These are phyloP conservation scores for Sclerotiophoma versabilis DNA, from an alignment of 2,329 filamentous ascomycete species.

Conservation along the genomic window DNA sequence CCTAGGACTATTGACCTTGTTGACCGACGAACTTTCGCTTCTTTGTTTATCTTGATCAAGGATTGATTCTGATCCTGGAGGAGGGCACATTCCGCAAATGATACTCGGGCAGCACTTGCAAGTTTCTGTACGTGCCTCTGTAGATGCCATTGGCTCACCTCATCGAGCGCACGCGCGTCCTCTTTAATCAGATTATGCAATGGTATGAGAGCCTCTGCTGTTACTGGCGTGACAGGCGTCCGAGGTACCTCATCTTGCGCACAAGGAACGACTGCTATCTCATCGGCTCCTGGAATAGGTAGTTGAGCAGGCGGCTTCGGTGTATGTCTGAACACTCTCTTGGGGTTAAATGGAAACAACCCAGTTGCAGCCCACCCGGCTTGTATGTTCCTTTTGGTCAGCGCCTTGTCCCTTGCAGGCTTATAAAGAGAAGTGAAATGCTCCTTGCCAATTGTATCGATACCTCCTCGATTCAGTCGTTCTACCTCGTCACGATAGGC, in stretches of 20 bases:
- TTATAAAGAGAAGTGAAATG: constrained; percentile 28
- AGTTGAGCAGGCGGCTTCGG: constrained; percentile 28
- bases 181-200: constrained; percentile 28
- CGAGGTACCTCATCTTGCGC: constrained; percentile 22
- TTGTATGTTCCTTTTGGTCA: constrained; percentile 35
- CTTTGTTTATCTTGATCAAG: constrained; percentile 38
- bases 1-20: neutral
- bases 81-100: constrained; percentile 34
- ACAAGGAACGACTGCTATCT: too few relatives aligned
- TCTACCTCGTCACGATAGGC: constrained; percentile 24
- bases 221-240: constrained; percentile 39
- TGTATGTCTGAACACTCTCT: constrained; percentile 33
- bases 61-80: constrained; percentile 36
- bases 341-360: constrained; percentile 36
- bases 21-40: constrained; percentile 26
- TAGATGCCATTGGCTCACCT: constrained; percentile 25
- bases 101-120: constrained; percentile 30
- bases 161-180: constrained; percentile 22
- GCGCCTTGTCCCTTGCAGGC: constrained; percentile 23
- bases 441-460: constrained; percentile 19
- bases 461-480: constrained; percentile 14
- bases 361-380: constrained; percentile 28
- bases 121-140: constrained; percentile 25
- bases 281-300: constrained; percentile 14
- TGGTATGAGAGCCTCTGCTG: constrained; percentile 27